phyloP scores from a whole-genome alignment of 2,329 filamentous ascomycete genomes.

The Pseudonectria buxi region DNA sequence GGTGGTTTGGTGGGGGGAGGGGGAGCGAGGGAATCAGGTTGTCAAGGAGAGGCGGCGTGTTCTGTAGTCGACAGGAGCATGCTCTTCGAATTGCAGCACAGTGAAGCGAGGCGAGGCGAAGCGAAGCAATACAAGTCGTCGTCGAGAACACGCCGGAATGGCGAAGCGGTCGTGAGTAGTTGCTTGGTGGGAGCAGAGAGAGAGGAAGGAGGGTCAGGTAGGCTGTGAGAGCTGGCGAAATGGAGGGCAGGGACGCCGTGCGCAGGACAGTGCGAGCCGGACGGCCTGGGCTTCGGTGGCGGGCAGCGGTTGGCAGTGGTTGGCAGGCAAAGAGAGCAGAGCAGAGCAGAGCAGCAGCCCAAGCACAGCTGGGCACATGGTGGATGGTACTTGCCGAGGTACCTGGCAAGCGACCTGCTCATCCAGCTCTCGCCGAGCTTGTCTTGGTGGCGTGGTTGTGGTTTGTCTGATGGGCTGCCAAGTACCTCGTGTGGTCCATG shows the following conservation, averaged over 20 bases:
- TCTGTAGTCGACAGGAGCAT: conserved; percentile 23
- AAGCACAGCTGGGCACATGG: not conserved
- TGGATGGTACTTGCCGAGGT: too few species aligned
- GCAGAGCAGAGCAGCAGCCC: not conserved
- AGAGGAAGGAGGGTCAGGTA: conserved; percentile 15
- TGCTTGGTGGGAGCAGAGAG: conserved; percentile 15
- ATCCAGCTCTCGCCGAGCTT: too few species aligned
- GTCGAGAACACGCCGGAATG: conserved; percentile 17
- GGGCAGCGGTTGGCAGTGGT: too few species aligned
- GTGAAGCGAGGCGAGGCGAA: conserved; percentile 12
- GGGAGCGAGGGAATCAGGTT: conserved; percentile 13
- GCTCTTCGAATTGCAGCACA: conserved; percentile 15
- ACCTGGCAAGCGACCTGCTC: too few species aligned
- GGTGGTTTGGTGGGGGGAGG: conserved; percentile 15
- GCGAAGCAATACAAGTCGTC: conserved; percentile 24
- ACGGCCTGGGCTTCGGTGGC: conserved; percentile 1
- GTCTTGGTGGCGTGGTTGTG: too few species aligned
- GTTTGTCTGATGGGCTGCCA: too few species aligned
- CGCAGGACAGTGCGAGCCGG: conserved; percentile 2
- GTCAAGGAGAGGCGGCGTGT: conserved; percentile 15
- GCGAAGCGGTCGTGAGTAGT: conserved; percentile 18
- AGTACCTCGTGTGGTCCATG: too few species aligned
- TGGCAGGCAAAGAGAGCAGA: too few species aligned
- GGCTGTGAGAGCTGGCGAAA: conserved; percentile 8
- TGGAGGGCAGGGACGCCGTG: conserved; percentile 13